These are phyloP conservation scores for Sanghuangporus sanghuang DNA, from an alignment of 1,284 basidiomycete species.

Conservation along the genomic window DNA sequence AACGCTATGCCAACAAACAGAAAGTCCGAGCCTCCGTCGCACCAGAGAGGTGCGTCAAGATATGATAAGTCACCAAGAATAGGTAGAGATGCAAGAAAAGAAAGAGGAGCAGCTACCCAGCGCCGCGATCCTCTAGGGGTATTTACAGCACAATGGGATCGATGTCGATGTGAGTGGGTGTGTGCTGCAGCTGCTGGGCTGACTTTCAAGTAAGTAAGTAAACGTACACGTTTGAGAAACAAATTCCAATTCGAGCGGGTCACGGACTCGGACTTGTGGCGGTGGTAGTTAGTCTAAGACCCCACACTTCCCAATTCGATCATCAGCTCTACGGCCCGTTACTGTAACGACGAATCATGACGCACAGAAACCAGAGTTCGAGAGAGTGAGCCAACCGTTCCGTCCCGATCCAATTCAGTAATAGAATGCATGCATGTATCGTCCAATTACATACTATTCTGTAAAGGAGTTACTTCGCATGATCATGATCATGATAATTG, in stretches of 20 bases:
- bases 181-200: background rate
- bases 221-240: background rate
- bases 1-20: background rate
- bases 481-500: background rate
- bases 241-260: too few relatives aligned
- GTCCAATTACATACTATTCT: background rate
- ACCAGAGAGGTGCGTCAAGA: background rate
- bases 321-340: background rate
- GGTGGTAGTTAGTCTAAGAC: too few relatives aligned
- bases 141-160: background rate
- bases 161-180: background rate
- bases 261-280: too few relatives aligned
- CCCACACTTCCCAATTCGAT: background rate
- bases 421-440: background rate
- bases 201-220: too few relatives aligned
- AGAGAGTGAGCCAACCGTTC: background rate
- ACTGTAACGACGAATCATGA: background rate
- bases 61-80: background rate
- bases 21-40: background rate
- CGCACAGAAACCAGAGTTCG: background rate
- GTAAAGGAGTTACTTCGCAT: background rate
- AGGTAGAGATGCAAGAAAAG: background rate
- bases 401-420: background rate
- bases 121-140: background rate
- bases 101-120: background rate